Conservation (phyloP, 2,329 filamentous ascomycete species). For the Botrytis fragariae region DNA sequence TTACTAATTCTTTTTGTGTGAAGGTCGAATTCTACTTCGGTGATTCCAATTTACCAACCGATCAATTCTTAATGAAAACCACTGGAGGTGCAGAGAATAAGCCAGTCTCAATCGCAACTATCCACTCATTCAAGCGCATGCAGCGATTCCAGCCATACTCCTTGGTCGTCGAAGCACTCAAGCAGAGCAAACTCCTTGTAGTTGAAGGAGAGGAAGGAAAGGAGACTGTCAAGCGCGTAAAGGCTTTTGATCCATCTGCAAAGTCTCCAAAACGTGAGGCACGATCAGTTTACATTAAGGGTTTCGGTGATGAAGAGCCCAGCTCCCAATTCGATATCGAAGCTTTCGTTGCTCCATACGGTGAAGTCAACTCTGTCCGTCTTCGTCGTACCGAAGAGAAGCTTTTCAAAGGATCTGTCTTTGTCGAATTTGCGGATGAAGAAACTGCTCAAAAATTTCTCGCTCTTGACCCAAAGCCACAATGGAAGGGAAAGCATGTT, state of each 20-base stretch:
- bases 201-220: slow-evolving; percentile 70
- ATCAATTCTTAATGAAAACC: slow-evolving; percentile 80
- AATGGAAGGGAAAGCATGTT: slow-evolving; percentile 72
- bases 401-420: slow-evolving; percentile 93
- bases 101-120: slow-evolving; percentile 71
- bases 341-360: slow-evolving; percentile 81
- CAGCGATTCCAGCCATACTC: slow-evolving; percentile 85
- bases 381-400: slow-evolving; percentile 73
- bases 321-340: slow-evolving; percentile 92
- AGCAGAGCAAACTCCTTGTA: slow-evolving; percentile 70
- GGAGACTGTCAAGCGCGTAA: slow-evolving; percentile 75
- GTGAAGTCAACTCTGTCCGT: slow-evolving; percentile 76
- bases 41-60: slow-evolving; percentile 82
- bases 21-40: slow-evolving; percentile 97
- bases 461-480: slow-evolving; percentile 73
- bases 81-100: slow-evolving; percentile 79
- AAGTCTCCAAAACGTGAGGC: slow-evolving; percentile 59
- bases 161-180: slow-evolving; percentile 78
- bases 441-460: slow-evolving; percentile 80
- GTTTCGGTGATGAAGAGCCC: slow-evolving; percentile 81
- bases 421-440: slow-evolving; percentile 84
- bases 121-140: slow-evolving; percentile 94
- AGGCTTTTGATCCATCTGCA: slow-evolving; percentile 58
- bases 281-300: slow-evolving; percentile 86
- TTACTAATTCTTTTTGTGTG: slow-evolving; percentile 19